These are phyloP conservation scores for Capsicum baccatum DNA, from an alignment of 257 asterid genomes.

Conservation along the genomic window DNA sequence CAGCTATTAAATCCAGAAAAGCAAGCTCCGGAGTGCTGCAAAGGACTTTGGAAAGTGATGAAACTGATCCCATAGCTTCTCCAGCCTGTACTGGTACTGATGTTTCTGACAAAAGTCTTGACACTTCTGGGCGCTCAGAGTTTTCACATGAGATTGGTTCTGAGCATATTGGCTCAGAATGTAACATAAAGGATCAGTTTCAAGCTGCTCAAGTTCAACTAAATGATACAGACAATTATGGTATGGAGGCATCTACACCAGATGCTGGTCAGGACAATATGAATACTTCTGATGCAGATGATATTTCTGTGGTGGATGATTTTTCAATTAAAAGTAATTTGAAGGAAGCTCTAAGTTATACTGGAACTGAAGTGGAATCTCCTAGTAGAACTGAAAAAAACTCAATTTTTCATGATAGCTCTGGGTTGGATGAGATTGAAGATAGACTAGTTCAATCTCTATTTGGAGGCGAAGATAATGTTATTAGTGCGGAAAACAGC, in stretches of 20 bases:
- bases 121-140: neutral
- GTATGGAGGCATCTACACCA: neutral
- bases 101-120: neutral
- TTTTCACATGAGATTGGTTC: neutral
- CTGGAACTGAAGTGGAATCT: conserved; percentile 35
- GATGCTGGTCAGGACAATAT: conserved; percentile 27
- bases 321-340: conserved; percentile 25
- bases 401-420: conserved; percentile 29
- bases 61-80: conserved; percentile 25
- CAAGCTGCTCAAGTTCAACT: conserved; percentile 27
- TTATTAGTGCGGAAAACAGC: conserved; percentile 29
- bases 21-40: conserved; percentile 44
- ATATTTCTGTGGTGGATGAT: conserved; percentile 15
- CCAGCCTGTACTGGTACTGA: conserved; percentile 12
- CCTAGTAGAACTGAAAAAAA: conserved; percentile 33
- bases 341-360: conserved; percentile 28
- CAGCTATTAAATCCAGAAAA: conserved; percentile 72
- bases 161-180: conserved; percentile 8
- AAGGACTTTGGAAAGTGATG: conserved; percentile 32
- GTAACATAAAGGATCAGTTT: conserved; percentile 23
- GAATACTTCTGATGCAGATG: neutral
- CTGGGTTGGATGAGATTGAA: conserved; percentile 32
- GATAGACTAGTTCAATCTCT: conserved; percentile 39
- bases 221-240: neutral
- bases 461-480: conserved; percentile 39